Evolutionary conservation across 2,329 filamentous ascomycete species (phyloP).

Genomic region (Bipolaris gigantea): DNA sequence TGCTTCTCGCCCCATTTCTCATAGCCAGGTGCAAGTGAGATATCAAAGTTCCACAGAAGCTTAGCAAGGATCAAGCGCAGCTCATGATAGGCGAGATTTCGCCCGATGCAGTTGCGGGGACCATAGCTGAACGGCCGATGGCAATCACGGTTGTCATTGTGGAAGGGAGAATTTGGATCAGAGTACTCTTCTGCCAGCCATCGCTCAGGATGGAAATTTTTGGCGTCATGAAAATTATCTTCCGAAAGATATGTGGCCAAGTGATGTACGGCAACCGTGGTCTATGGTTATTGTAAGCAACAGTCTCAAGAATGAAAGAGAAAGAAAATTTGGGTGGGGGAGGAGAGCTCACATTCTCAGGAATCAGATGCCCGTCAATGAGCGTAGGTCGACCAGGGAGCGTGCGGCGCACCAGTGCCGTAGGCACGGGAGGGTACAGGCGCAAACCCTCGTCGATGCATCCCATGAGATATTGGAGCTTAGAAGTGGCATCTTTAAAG

Average conservation of each 20-base stretch:
- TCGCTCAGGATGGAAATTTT: neutral
- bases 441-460: neutral
- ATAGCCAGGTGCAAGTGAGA: no score
- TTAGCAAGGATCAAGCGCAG: neutral
- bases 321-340: neutral
- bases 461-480: neutral
- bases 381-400: neutral
- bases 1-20: no score
- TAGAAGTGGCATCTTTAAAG: neutral
- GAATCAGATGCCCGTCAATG: neutral
- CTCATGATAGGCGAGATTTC: neutral
- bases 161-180: no score
- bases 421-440: neutral
- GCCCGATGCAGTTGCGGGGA: neutral
- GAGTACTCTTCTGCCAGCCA: neutral
- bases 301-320: no score
- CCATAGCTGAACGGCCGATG: neutral
- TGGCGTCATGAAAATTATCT: neutral
- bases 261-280: neutral
- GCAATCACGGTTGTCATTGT: neutral
- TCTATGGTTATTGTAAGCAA: no score
- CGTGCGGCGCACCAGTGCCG: neutral
- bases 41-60: neutral
- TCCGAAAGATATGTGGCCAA: neutral
- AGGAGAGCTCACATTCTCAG: neutral